phyloP scores from a whole-genome alignment of 2,329 filamentous ascomycete species.

The Phialemonium atrogriseum region DNA sequence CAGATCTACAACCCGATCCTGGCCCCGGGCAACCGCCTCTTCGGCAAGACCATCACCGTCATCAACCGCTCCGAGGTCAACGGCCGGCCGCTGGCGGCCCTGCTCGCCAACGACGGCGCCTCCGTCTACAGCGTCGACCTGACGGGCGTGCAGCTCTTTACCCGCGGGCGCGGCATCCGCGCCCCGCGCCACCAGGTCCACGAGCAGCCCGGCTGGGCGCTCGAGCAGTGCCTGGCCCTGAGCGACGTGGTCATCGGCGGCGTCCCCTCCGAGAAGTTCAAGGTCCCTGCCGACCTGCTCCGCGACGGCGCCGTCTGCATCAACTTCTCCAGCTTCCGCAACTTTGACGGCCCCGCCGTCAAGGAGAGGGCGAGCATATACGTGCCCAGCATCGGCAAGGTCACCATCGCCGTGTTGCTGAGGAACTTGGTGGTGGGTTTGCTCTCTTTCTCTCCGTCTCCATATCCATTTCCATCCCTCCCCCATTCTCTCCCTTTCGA shows the following conservation, averaged over 20 bases:
- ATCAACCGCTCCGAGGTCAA: conserved; percentile 97
- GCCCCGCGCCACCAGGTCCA: conserved; percentile 79
- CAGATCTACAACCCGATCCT: conserved; percentile 95
- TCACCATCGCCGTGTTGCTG: conserved; percentile 86
- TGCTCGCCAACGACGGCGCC: conserved; percentile 93
- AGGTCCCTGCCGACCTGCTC: conserved; percentile 76
- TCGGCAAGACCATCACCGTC: conserved; percentile 89
- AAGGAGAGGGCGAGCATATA: conserved; percentile 97
- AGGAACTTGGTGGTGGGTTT: conserved; percentile 75
- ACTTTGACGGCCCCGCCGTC: conserved; percentile 76
- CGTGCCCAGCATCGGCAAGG: conserved; percentile 93
- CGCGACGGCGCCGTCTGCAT: conserved; percentile 94
- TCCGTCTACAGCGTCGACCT: conserved; percentile 93
- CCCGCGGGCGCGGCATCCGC: conserved; percentile 77
- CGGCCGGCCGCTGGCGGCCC: conserved; percentile 80
- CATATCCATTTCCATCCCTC: background rate
- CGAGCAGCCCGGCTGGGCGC: conserved; percentile 66
- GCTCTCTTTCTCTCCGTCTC: too few species aligned
- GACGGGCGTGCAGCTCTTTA: conserved; percentile 86
- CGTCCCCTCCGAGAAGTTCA: conserved; percentile 80
- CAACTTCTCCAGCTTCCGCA: conserved; percentile 94
- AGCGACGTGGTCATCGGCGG: conserved; percentile 95
- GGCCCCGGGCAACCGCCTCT: conserved; percentile 84
- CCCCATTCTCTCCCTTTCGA: background rate
- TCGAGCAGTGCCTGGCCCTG: conserved; percentile 74